Evolutionary conservation across 257 asterid genomes (phyloP), one percentile per base, ranked within the genome.

Genomic region (Solanum bulbocastanum): DNA sequence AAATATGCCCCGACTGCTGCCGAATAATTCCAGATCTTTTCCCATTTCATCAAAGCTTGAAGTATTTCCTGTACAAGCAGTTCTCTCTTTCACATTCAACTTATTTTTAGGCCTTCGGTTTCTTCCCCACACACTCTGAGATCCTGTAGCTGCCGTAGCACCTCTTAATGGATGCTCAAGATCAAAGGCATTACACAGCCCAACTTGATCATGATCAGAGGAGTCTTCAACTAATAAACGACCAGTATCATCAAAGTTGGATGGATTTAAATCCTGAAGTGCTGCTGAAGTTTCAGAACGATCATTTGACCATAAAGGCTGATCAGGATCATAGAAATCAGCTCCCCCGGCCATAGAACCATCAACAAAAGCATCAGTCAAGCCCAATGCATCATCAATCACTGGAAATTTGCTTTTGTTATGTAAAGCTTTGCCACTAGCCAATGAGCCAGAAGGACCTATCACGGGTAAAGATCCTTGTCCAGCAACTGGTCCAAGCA

Each of bases 301-400:
- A 90, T 92, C 93, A 92, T 92, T 92, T 76, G 94, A 85, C 98
- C 98, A 96, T 86, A 95, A 88, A 88, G 99, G 99, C 91, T 97
- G 99, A 89, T 97, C 99, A 84, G 99, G 99, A 91, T 97, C 99
- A 88, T 97, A 97, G 79, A 94, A 88, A 90, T 97, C 99, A 84
- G 98, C 88, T 39, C 92, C 94, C 86, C 90, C 97, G 23, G 91
- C 90, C 85, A 89, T 85, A 90, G 96, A 90, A 89, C 91, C 92
- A 85, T 92, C 95, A 32, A 87, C 46, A 71, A 88, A 91, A 90
- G 90, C 93, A 85, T 92, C 94, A 90, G 92, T 94, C 87, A 90
- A 86, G 85, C 92, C 94, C 89, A 89, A 88, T 88, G 94, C 94
- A 89, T 92, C 95, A 87, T 89, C 93, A 35, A 86, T 84, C 90